Base-by-base conservation (phyloP, 148 eudicot species). In the Dianthus caryophyllus region DNA sequence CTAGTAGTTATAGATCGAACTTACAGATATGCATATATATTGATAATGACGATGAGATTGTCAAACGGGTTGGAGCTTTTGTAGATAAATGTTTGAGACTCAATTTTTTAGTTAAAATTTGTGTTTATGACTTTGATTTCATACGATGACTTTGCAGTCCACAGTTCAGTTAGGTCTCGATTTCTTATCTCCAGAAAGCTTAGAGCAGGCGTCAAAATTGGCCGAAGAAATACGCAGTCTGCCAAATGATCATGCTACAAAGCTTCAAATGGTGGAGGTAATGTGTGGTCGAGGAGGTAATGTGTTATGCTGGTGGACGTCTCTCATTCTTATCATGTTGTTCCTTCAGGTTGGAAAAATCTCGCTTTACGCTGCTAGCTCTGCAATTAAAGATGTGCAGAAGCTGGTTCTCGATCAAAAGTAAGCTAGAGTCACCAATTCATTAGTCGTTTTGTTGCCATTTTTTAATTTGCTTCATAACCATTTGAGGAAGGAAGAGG, bases 231-330 rank as follows among this genome's bases (percentile, higher is more conserved):
- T 93, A 38, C 98, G 97, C 16, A 76, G 84, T 73, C 95, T 93
- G 79, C 94, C 98, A 58, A 83, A 87, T 73, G 87, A 90, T 76
- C 98, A 88, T 74, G 82, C 84, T 39, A 84, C 89, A 11, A 93
- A 90, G 87, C 91, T 87, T 77, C 98, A 90, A 76, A 83, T 86
- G 82, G 77, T 93, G 76, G 98, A 93, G 96, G 98, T 90, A 64
- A 9, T 38, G 25, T 74, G 13, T 16, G 15, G 14, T 18, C 26
- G 55, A 12, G 21, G 20, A 60, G 16, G 18, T 47, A n/a, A 53
- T 18, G 25, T 18, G 25, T 31, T 18, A 22, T 29, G 13, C 17
- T 18, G n/a, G 20, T 9, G 5, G 46, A 49, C 18, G 57, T 59
- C 50, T 76, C 64, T 71, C 58, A 65, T 44, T 65, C 27, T 27